These are phyloP conservation scores for Mycoemilia scoparia DNA, from an alignment of 192 early-diverging fungal species.

Conservation along the genomic window DNA sequence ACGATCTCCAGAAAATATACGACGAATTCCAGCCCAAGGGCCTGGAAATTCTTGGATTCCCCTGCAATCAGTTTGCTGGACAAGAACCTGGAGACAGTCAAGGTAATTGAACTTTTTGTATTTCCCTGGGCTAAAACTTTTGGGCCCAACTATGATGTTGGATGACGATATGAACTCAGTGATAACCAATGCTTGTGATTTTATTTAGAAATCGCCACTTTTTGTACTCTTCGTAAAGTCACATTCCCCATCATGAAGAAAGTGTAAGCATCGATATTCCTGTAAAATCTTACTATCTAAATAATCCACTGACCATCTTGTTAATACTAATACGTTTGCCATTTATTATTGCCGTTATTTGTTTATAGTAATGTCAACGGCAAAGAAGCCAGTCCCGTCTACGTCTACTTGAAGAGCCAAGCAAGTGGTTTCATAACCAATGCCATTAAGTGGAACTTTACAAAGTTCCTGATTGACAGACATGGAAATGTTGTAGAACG, in stretches of 20 bases:
- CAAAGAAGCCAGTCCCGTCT: conserved; percentile 42
- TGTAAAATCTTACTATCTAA: no score
- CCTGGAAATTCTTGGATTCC: conserved; percentile 73
- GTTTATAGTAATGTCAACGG: conserved; percentile 82
- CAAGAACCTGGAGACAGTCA: conserved; percentile 40
- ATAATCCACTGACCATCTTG: no score
- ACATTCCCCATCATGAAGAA: conserved; percentile 79
- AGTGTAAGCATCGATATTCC: no score
- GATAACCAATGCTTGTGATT: no score
- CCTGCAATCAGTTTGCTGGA: conserved; percentile 69
- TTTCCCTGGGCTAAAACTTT: no score
- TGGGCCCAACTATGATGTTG: no score
- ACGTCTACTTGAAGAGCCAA: conserved; percentile 35
- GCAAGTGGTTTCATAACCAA: conserved; percentile 34
- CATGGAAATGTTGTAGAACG: conserved; percentile 46
- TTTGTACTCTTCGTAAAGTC: conserved; percentile 53
- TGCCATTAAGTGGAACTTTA: conserved; percentile 70
- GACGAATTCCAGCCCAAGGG: conserved; percentile 45
- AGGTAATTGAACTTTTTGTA: no score
- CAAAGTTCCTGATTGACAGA: conserved; percentile 58
- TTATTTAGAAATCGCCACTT: conserved; percentile 19
- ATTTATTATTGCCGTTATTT: no score
- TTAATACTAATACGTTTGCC: no score
- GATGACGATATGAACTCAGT: no score
- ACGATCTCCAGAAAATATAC: conserved; percentile 47